These are phyloP conservation scores for Flaveria brownii DNA, from an alignment of 129 eudicot species.

Conservation along the genomic window DNA sequence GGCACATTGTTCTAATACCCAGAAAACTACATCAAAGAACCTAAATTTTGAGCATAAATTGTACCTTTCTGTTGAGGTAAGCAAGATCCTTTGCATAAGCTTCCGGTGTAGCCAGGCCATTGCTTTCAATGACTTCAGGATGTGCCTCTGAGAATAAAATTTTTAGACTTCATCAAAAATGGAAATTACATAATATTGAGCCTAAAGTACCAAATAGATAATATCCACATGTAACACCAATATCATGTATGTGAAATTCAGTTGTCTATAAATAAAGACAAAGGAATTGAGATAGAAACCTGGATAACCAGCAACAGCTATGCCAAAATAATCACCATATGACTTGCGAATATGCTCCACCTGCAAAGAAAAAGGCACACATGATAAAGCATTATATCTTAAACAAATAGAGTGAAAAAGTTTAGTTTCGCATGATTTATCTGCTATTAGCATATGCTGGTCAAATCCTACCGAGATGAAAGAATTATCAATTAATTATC, in stretches of 20 bases:
- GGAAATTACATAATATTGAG: not conserved
- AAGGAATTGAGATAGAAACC: constrained; percentile 42
- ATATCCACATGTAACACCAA: not conserved
- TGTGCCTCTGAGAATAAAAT: constrained; percentile 70
- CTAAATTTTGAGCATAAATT: constrained; percentile 8
- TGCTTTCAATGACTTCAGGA: constrained; percentile 78
- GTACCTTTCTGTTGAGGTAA: constrained; percentile 88
- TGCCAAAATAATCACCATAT: constrained; percentile 93
- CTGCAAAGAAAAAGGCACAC: constrained; percentile 34
- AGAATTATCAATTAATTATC: too few relatives aligned
- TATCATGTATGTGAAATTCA: not conserved
- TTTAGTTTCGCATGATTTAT: too few relatives aligned
- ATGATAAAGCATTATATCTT: too few relatives aligned
- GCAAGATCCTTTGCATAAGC: constrained; percentile 80
- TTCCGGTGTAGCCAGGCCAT: constrained; percentile 76
- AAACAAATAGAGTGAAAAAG: too few relatives aligned
- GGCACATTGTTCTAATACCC: not conserved
- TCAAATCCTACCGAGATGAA: too few relatives aligned
- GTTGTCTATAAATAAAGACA: constrained; percentile 17
- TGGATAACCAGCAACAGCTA: constrained; percentile 99
- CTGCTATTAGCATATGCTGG: too few relatives aligned
- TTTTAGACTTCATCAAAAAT: not conserved
- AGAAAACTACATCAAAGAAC: constrained; percentile 10
- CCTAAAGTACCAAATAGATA: constrained; percentile 13
- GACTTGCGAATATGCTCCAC: constrained; percentile 80